Evolutionary conservation across 495 filamentous ascomycete species (phyloP), one percentile per base, ranked within the genome.

Genomic region (Penicillium maclennaniae): DNA sequence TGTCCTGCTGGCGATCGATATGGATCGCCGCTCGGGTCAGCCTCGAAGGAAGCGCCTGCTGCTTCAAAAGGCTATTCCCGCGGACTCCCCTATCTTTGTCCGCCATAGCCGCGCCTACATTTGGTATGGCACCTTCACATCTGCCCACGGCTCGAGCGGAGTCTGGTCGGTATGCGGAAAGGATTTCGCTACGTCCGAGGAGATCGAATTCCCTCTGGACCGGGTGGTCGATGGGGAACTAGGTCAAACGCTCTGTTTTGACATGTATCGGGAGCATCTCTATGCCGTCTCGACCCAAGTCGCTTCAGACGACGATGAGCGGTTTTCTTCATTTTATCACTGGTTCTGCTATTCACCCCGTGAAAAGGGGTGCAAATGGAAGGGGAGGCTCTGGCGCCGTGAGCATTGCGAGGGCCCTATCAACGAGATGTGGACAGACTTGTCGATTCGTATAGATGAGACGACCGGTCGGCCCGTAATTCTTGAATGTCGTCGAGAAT

Each of bases 351-450:
- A 57, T 86, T 48, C 77, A 76, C 20, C 74, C 83, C 25, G 63
- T 7, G 25, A 65, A 8, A 39, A 41, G 17, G 21, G 49, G 21
- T 53, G 47, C n/a, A 53, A 55, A 23, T 59, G 58, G 61, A 48
- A 50, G 16, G 63, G 69, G 20, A 65, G 67, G 7, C 75, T 85
- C 40, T 92, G 83, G 81, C 74, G 88, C 27, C 79, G 88, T 41
- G 71, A 85, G 48, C 85, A 90, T 53, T 69, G 67, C 9, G 88
- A 91, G 60, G 88, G 88, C 0, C 85, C 87, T 3, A 84, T 92
- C 50, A 85, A 91, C 57, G 86, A 92, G 60, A 77, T 84, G 16
- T 92, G 87, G 87, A 85, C 82, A 0, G 81, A 84, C 50, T 70
- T 92, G 6, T 79, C 77, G 2, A 68, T 91, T 1, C 77, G 83